Percentiles rank a stretch among this genome's conserved stretches.
phyloP scores from a whole-genome alignment of 2,329 filamentous ascomycete genomes.

The Phaeoacremonium minimum region DNA sequence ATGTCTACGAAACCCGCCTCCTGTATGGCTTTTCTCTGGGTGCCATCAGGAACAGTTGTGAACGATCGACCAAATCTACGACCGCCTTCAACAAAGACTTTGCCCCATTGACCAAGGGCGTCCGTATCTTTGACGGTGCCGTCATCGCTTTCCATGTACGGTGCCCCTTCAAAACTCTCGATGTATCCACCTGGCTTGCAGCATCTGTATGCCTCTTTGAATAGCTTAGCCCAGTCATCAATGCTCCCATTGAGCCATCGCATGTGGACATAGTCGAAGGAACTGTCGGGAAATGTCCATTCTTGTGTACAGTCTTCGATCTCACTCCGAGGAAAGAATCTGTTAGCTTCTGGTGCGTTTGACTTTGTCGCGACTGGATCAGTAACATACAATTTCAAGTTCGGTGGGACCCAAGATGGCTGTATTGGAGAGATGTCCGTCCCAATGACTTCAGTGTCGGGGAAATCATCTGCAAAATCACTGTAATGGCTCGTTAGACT shows the following conservation, averaged over 20 bases:
- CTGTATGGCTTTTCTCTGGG: conserved; percentile 46
- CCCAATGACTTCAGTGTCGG: conserved; percentile 15
- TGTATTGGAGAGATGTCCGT: conserved; percentile 18
- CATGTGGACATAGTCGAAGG: conserved; percentile 56
- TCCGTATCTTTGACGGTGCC: conserved; percentile 10
- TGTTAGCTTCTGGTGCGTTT: background rate
- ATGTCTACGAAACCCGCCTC: conserved; percentile 55
- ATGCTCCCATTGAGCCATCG: conserved; percentile 49
- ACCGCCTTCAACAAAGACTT: conserved; percentile 33
- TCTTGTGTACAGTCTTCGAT: conserved; percentile 56
- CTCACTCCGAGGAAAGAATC: conserved; percentile 20
- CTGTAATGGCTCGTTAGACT: conserved; percentile 6
- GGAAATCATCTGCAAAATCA: conserved; percentile 16
- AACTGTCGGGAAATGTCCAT: conserved; percentile 37
- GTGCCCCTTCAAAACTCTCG: conserved; percentile 15
- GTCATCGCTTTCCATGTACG: conserved; percentile 17
- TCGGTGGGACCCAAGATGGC: conserved; percentile 17
- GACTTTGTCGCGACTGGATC: background rate
- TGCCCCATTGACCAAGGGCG: conserved; percentile 17
- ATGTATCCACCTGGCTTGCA: conserved; percentile 45
- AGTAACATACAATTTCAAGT: conserved; percentile 15
- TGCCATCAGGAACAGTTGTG: conserved; percentile 46
- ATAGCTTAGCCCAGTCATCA: conserved; percentile 44
- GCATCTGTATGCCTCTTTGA: conserved; percentile 41
- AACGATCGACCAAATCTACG: conserved; percentile 35